These are phyloP conservation scores for Bryum argenteum DNA, from an alignment of 225 moss, liverwort and hornwort genomes.

Conservation along the genomic window DNA sequence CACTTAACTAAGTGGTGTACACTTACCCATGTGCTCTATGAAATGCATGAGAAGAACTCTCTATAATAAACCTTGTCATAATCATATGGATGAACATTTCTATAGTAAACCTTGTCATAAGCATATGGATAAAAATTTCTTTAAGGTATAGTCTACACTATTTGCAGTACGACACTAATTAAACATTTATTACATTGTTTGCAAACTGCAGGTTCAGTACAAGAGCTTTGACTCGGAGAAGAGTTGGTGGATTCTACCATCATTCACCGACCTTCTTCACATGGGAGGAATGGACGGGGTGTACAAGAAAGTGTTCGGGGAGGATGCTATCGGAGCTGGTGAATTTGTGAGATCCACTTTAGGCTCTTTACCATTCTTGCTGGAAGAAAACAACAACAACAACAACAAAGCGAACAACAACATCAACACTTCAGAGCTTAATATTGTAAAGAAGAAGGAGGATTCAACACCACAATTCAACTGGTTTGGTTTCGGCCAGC, in stretches of 20 bases:
- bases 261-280: constrained; percentile 46
- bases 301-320: constrained; percentile 62
- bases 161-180: no score
- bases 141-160: no score
- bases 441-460: background rate
- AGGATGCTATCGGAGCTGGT: constrained; percentile 58
- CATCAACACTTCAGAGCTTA: constrained; percentile 1
- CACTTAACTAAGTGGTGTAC: no score
- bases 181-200: no score
- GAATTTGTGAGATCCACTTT: constrained; percentile 61
- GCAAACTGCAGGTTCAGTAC: constrained; percentile 62
- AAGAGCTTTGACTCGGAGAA: constrained; percentile 58
- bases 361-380: constrained; percentile 41
- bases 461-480: constrained; percentile 14
- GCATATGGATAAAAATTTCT: no score
- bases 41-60: no score
- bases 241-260: constrained; percentile 52
- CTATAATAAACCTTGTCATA: no score
- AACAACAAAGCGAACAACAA: constrained; percentile 18
- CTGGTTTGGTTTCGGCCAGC: constrained; percentile 41
- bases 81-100: no score
- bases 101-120: no score
- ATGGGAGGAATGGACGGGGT: constrained; percentile 51
- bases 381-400: constrained; percentile 20
- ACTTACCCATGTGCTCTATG: no score